Evolutionary conservation across 441 rosid genomes (phyloP), one percentile per base, ranked within the genome.

Genomic region (Pelargonium fulgidum): DNA sequence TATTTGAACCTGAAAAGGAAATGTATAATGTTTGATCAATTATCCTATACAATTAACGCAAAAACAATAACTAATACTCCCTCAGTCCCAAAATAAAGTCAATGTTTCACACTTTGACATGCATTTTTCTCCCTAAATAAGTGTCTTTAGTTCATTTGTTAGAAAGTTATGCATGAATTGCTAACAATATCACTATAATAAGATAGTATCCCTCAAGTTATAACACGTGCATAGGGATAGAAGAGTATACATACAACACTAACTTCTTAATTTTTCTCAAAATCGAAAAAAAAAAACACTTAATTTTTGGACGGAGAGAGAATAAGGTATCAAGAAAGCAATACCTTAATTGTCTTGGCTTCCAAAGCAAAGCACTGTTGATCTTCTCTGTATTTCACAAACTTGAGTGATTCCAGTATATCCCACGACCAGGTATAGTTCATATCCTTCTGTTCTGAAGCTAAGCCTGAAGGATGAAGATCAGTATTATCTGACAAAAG

Each of bases 1-100:
- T 20, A 79, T 10, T 3, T 39, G 56, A 22, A 24, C 73, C 85
- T 79, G 72, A 36, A 67, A 75, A n/a, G 42, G 11, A 41, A 36
- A 48, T 1, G 14, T 19, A 39, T 39, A 2, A 1, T 7, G 14
- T 42, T 8, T 20, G 14, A n/a, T 2, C 14, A 39, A 24, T 14
- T 17, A 58, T n/a, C 8, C 26, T 29, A 24, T 41, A 12, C 16
- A n/a, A 62, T 26, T 7, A 47, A 13, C 7, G 11, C 36, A 2
- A 45, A 26, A 14, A 16, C 11, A 42, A 39, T 4, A 11, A 1
- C 7, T 63, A 50, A 4, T 10, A 33, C 16, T 19, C 7, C 14
- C 62, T 13, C 7, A 7, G 19, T 48, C 12, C 54, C 16, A 48
- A 48, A 48, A 48, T 8, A 33, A 33, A 4, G 39, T 16, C 62